Percentiles rank a stretch among this genome's conserved stretches.
These are phyloP conservation scores for Boletus rubropictus DNA, from an alignment of 768 basidiomycete species.

Conservation along the genomic window DNA sequence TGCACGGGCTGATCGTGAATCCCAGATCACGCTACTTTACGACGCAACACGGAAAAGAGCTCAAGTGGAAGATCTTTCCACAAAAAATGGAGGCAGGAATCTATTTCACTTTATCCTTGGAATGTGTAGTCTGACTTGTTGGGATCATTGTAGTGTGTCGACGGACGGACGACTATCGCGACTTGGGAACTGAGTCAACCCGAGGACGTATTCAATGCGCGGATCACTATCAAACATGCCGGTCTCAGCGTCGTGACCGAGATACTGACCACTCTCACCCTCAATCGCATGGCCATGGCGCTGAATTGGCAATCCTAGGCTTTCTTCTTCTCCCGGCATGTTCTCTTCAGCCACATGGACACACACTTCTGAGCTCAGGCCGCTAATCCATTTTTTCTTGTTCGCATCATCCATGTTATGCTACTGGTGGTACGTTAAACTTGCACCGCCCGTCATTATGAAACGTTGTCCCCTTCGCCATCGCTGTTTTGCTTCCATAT, in stretches of 20 bases:
- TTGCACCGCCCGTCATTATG: constrained; percentile 10
- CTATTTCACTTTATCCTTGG: neutral
- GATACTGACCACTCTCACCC: constrained; percentile 65
- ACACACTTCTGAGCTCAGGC: too few relatives aligned
- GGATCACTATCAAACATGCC: constrained; percentile 51
- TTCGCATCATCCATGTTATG: neutral
- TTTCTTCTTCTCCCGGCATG: neutral
- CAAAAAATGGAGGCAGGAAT: constrained; percentile 60
- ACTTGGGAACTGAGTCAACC: constrained; percentile 61
- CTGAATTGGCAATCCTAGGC: constrained; percentile 44
- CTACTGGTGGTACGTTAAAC: constrained; percentile 3
- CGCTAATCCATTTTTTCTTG: neutral
- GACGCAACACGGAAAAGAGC: constrained; percentile 60
- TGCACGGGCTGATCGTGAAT: neutral
- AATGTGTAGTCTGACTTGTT: neutral
- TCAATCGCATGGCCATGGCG: constrained; percentile 65
- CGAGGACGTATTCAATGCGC: constrained; percentile 52
- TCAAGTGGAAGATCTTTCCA: constrained; percentile 66
- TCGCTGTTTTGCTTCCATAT: neutral
- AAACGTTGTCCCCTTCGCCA: constrained; percentile 12
- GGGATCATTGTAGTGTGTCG: constrained; percentile 46
- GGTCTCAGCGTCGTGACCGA: constrained; percentile 67
- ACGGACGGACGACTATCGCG: constrained; percentile 56
- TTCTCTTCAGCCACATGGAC: neutral
- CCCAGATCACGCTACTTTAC: constrained; percentile 70